Evolutionary conservation across 1,284 basidiomycete genomes (phyloP), one percentile per base, ranked within the genome.

Genomic region (Ceratorhiza oryzae-sativae): DNA sequence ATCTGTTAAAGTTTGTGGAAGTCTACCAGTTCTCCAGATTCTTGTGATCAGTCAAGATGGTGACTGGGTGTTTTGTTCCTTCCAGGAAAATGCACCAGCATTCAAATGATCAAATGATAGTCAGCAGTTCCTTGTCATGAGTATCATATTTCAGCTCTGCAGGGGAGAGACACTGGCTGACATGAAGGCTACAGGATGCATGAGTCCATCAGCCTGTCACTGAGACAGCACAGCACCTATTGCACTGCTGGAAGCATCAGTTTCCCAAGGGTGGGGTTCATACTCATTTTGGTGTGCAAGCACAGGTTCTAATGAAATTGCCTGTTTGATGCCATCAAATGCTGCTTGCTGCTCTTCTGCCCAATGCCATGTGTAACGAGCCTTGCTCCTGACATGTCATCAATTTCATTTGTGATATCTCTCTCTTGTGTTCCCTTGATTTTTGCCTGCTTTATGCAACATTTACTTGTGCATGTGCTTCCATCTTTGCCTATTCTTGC

Each of bases 141-240:
- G 79, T 77, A 8, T 73, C 72, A 73, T 80, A 82, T 73, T 82
- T 82, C 1, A 73, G 67, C 63, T 82, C 77, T 1, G 81, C 76
- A 0, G 75, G 60, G 13, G 20, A 27, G 45, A 73, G 53, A n/a
- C n/a, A 23, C 45, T 41, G 30, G 27, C 6, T 1, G 45, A 73
- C 42, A 71, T 48, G 25, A 39, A 71, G 25, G n/a, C 36, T 5
- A 73, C 25, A 39, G 8, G 72, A 18, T 59, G 72, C 20, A 49
- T 15, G 1, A 32, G n/a, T 12, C 56, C 59, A 46, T 73, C 68
- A 12, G 42, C 56, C 55, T 71, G 55, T 70, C 60, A 4, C 41
- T 30, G 55, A 2, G 23, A 27, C 9, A 58, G 46, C 1, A 70
- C 39, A 2, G 72, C 65, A 2, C 72, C 63, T 12, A 58, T 48